Base-by-base conservation (phyloP, 352 stramenopile genomes). In the Phytophthora litchii region DNA sequence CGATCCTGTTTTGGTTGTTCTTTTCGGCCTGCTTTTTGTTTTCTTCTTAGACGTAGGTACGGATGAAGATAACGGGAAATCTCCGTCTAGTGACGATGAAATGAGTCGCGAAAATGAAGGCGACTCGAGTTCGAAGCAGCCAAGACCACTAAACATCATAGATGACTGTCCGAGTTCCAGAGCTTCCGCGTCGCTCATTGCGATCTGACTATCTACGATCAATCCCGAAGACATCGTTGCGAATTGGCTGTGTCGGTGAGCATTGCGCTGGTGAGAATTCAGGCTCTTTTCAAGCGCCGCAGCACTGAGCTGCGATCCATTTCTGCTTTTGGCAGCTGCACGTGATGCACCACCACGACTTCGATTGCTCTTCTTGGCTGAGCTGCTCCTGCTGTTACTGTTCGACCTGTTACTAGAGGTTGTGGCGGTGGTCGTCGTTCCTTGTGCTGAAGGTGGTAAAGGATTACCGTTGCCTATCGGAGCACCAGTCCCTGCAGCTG, bases 91-190 rank as follows among this genome's bases (percentile, higher is more conserved):
- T 10, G 64, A 70, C 2, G 65, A 67, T 13, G 66, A 67, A 31
- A 83, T 74, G 17, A 89, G 56, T 2, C 70, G 66, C 44, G 76
- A 85, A 54, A 88, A 88, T 8, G 70, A 80, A 4, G 78, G 82
- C 8, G 82, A 89, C 36, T 89, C 77, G n/a, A 89, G 73, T 51
- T 91, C 79, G 44, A 89, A 89, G 59, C 68, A 84, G 12, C 69
- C 74, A 0, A 88, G 52, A 34, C 83, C 82, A 48, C 80, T 78
- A 47, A 88, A 88, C 13, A 88, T 61, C 57, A 86, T 70, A 2
- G 74, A 69, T 3, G 76, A 61, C 12, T 83, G 62, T 20, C 64
- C 64, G 3, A 65, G 25, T 44, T 36, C 45, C 27, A 67, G 34
- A 14, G 41, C 60, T 3, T 70, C 66, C 7, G 44, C 48, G 0